A percentile compares a stretch with the other conserved stretches of the same genome.
phyloP scores from a whole-genome alignment of 129 eudicot species.

The Flaveria sonorensis region DNA sequence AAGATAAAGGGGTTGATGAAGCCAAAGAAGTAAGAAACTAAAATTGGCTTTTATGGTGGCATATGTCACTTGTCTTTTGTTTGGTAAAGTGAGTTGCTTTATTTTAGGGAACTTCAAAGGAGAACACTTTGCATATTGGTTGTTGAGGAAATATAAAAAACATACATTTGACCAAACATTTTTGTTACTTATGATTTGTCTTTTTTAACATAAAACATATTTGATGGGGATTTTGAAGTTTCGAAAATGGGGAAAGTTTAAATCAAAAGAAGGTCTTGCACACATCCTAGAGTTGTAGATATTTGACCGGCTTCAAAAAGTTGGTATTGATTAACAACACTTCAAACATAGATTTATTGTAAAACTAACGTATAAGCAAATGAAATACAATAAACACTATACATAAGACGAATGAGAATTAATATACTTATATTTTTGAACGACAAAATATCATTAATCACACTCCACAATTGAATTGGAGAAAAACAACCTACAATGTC shows the following conservation, averaged over 20 bases:
- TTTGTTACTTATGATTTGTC: conserved; percentile 49
- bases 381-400: too few relatives aligned
- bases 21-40: conserved; percentile 46
- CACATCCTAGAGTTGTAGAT: conserved; percentile 37
- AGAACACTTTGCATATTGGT: conserved; percentile 35
- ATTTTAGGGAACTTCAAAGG: conserved; percentile 42
- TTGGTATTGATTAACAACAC: conserved; percentile 12
- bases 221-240: conserved; percentile 26
- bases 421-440: too few relatives aligned
- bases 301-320: conserved; percentile 30
- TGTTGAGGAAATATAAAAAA: conserved; percentile 28
- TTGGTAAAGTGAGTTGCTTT: conserved; percentile 35
- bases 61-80: conserved; percentile 42
- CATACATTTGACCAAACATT: conserved; percentile 31
- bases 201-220: conserved; percentile 15
- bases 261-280: conserved; percentile 38
- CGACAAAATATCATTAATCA: too few relatives aligned
- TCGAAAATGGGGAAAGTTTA: conserved; percentile 34
- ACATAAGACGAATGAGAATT: too few relatives aligned
- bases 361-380: too few relatives aligned
- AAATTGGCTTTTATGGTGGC: conserved; percentile 57
- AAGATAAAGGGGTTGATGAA: conserved; percentile 17
- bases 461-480: too few relatives aligned
- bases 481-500: too few relatives aligned
- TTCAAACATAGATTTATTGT: not conserved